Evolutionary conservation across 2,329 filamentous ascomycete genomes (phyloP), one percentile per base, ranked within the genome.

Genomic region (Exophiala sp.): DNA sequence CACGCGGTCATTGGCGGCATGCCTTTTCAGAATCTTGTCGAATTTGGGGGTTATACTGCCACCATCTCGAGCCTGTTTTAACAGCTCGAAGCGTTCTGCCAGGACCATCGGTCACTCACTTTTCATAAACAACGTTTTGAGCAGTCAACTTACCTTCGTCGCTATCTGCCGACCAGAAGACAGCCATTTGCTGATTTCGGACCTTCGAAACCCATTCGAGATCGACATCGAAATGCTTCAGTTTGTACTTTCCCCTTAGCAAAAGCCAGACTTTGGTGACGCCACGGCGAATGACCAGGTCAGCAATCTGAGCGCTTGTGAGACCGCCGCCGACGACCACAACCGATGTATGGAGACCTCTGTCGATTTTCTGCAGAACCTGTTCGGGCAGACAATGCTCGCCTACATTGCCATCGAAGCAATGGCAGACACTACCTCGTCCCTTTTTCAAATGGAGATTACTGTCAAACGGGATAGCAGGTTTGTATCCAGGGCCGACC

Each of bases 201-300:
- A 88, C 92, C 66, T 92, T 92, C 8, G 86, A 87, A 69, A 92
- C 87, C 89, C 89, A 94, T 44, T 81, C 78, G 1, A 92, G 76
- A 52, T 85, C 82, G 20, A 92, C 79, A 62, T 92, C 89, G 60
- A 92, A 92, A 55, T 86, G 84, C 69, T 92, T 92, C 46, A 89
- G 78, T 73, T 72, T 65, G 61, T 73, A 47, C 39, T 69, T 70
- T 16, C 78, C 75, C 32, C 89, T 78, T 79, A 91, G 84, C 21
- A 92, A 65, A 47, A 88, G 80, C 75, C 80, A 88, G 0, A 91
- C 84, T 58, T 83, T 86, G 1, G 74, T 78, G 0, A 89, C 83
- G 0, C 87, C 86, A 20, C 77, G 76, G 7, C 80, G 78, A 53
- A 91, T 71, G 1, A 82, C 82, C 43, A 87, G 75, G 64, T 90